These are phyloP conservation scores for Termitomyces sp. DNA, from an alignment of 768 basidiomycete genomes.

Conservation along the genomic window DNA sequence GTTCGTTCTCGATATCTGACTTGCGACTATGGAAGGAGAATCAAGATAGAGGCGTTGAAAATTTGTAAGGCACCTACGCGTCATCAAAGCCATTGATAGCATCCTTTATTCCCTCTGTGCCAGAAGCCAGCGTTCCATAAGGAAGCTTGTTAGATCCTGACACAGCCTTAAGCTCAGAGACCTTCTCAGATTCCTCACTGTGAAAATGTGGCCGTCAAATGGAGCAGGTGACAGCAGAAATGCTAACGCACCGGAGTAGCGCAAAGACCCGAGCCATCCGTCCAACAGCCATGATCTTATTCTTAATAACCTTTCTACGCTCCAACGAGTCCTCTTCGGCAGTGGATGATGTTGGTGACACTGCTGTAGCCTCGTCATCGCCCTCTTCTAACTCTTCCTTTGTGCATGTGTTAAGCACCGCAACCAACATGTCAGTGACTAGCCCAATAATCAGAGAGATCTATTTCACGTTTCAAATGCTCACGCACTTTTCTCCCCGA, in stretches of 20 bases:
- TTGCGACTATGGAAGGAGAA: conserved; percentile 57
- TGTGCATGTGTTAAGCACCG: conserved; percentile 91
- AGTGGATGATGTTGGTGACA: conserved; percentile 35
- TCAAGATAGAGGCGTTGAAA: background rate
- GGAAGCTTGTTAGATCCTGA: conserved; percentile 75
- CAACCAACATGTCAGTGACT: conserved; percentile 99
- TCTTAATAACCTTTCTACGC: conserved; percentile 90
- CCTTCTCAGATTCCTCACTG: conserved; percentile 96
- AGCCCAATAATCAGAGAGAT: background rate
- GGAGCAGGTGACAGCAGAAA: background rate
- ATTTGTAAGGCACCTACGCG: conserved; percentile 60
- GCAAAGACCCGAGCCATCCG: conserved; percentile 96
- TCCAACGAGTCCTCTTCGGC: conserved; percentile 57
- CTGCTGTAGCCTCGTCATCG: conserved; percentile 46
- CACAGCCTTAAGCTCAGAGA: conserved; percentile 93
- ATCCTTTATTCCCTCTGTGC: conserved; percentile 92
- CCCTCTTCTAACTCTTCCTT: conserved; percentile 94
- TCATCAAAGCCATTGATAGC: conserved; percentile 92
- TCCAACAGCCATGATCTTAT: conserved; percentile 97
- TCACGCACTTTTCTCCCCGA: conserved; percentile 90
- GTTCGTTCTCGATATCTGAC: conserved; percentile 98
- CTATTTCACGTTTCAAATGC: background rate
- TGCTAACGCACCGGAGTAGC: conserved; percentile 70
- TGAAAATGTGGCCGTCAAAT: background rate
- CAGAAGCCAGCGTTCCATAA: conserved; percentile 78